Conservation (phyloP, 345 rosid species). For the Murraya koenigii region DNA sequence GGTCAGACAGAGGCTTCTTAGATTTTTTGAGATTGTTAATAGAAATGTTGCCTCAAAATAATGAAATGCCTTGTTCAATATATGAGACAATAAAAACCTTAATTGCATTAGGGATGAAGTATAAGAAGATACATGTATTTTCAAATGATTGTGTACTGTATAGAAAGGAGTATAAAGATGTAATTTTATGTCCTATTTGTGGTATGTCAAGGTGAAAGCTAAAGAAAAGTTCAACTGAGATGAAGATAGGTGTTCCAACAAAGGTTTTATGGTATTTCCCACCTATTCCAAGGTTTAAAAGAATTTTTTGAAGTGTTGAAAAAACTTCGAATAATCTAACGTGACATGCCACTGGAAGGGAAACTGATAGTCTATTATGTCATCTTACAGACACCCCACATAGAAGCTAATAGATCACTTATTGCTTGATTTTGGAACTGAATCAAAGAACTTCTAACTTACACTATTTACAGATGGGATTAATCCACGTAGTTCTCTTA, state of each 20-base stretch:
- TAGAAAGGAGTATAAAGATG: not conserved
- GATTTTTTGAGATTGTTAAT: no score
- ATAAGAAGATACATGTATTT: not conserved
- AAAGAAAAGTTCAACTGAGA: not conserved
- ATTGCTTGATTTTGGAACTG: not conserved
- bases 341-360: not conserved
- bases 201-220: not conserved
- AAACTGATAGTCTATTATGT: not conserved
- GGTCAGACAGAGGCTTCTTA: not conserved
- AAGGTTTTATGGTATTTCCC: not conserved
- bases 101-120: not conserved
- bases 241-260: not conserved
- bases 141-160: not conserved
- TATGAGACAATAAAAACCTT: not conserved
- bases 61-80: not conserved
- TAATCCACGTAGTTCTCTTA: not conserved
- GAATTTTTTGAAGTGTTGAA: not conserved
- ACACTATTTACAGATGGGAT: not conserved
- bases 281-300: not conserved
- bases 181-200: not conserved
- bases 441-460: not conserved
- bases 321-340: not conserved
- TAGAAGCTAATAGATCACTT: not conserved
- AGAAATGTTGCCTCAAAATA: not conserved
- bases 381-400: not conserved